Percentiles rank a stretch among this genome's conserved stretches.
phyloP scores from a whole-genome alignment of 108 stramenopile species.

The Parietichytrium sp. region DNA sequence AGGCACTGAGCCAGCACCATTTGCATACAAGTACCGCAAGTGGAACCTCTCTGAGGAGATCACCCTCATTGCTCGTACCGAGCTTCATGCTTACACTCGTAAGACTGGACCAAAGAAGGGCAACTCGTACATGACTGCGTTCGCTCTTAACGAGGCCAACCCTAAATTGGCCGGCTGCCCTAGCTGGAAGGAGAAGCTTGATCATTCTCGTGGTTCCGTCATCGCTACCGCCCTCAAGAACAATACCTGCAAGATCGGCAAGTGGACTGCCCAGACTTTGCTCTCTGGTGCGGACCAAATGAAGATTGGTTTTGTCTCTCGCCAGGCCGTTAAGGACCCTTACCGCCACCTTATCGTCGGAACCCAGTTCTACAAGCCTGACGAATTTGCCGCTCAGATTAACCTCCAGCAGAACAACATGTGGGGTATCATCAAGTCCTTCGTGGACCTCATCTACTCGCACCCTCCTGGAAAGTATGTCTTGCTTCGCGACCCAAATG shows the following conservation, averaged over 20 bases:
- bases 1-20: conserved; percentile 87
- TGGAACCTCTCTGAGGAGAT: conserved; percentile 60
- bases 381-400: conserved; percentile 93
- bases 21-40: conserved; percentile 93
- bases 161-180: conserved; percentile 59
- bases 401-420: conserved; percentile 82
- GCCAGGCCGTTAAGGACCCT: conserved; percentile 75
- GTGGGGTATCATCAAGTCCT: conserved; percentile 97
- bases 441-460: conserved; percentile 78
- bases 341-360: conserved; percentile 86
- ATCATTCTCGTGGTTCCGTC: conserved; percentile 87
- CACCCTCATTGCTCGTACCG: conserved; percentile 53
- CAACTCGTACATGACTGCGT: conserved; percentile 86
- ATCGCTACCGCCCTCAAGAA: conserved; percentile 96
- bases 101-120: conserved; percentile 46
- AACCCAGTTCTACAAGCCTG: conserved; percentile 90
- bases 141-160: conserved; percentile 92
- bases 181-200: conserved; percentile 80
- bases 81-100: conserved; percentile 54
- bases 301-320: conserved; percentile 93
- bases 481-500: conserved; percentile 91
- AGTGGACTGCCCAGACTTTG: conserved; percentile 93
- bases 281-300: conserved; percentile 92
- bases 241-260: conserved; percentile 92
- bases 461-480: conserved; percentile 87